Evolutionary conservation across 1,284 basidiomycete genomes (phyloP).

Genomic region (Coniophora puteana): DNA sequence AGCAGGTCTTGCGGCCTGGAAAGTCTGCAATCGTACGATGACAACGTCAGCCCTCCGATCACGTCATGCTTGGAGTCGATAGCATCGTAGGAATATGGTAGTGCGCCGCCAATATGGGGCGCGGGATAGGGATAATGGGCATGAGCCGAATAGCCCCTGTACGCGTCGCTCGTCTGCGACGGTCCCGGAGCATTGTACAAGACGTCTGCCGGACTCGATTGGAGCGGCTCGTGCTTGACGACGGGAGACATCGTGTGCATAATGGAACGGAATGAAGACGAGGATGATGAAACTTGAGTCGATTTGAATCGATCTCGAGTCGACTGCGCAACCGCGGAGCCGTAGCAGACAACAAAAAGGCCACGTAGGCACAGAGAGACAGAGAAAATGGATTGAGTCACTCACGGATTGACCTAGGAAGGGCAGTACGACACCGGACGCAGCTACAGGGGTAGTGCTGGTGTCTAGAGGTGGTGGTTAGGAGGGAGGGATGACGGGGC

Average conservation of each 20-base stretch:
- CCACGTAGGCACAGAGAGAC: conserved; percentile 29
- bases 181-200: conserved; percentile 20
- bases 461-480: conserved; percentile 22
- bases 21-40: conserved; percentile 39
- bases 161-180: conserved; percentile 27
- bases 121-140: conserved; percentile 15
- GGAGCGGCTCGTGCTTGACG: conserved; percentile 15
- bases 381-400: conserved; percentile 21
- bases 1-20: conserved; percentile 37
- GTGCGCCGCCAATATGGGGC: conserved; percentile 17
- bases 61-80: conserved; percentile 19
- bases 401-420: conserved; percentile 21
- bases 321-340: conserved; percentile 14
- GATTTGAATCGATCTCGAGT: conserved; percentile 16
- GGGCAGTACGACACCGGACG: conserved; percentile 21
- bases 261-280: conserved; percentile 9
- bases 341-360: conserved; percentile 14
- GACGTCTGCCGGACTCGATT: conserved; percentile 29
- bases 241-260: conserved; percentile 13
- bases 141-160: conserved; percentile 20
- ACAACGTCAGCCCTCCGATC: conserved; percentile 30
- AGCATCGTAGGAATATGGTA: conserved; percentile 15
- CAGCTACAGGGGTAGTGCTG: conserved; percentile 18
- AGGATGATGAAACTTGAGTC: conserved; percentile 25
- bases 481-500: conserved; percentile 13